Percentiles rank a stretch among this genome's conserved stretches.
Conservation (phyloP, 176 grass and related monocot genomes). For the Sorghum bicolor region Sorghum_bicolor_NCBIv3 NC_012870.2:195501-196000, state of each 20-base stretch:
- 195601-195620: slow-evolving; percentile 96
- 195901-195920: no score
- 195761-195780: neutral
- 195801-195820: neutral
- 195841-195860: neutral
- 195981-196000: no score
- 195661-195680: slow-evolving; percentile 61
- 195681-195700: slow-evolving; percentile 3
- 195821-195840: neutral
- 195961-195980: no score
- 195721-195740: slow-evolving; percentile 15
- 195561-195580: slow-evolving; percentile 77
- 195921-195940: no score
- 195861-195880: no score
- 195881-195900: no score
- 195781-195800: neutral
- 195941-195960: no score
- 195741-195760: slow-evolving; percentile 13
- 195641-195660: slow-evolving; percentile 74
- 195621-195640: slow-evolving; percentile 97
- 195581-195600: slow-evolving; percentile 88
- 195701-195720: slow-evolving; percentile 13
- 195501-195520: neutral
- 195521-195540: slow-evolving; percentile 13
- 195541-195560: neutral